A percentile compares a stretch with the other conserved stretches of the same genome.
These are phyloP conservation scores for Macrotyloma uniflorum DNA, from an alignment of 306 rosid species.

Conservation along the genomic window DNA sequence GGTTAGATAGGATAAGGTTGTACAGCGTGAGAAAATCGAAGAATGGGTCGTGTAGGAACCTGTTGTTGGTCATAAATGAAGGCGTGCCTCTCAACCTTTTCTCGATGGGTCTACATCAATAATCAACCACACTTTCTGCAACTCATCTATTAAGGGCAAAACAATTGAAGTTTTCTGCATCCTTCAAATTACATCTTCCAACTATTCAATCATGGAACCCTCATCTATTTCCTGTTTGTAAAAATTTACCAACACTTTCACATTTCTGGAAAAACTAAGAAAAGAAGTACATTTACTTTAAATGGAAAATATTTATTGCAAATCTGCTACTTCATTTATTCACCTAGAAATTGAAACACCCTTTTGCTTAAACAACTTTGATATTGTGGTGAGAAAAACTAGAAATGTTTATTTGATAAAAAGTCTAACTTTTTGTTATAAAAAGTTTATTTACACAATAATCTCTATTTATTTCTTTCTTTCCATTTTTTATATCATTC, in stretches of 20 bases:
- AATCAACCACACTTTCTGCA: background rate
- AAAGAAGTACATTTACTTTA: background rate
- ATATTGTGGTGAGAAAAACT: too few relatives aligned
- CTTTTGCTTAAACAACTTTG: too few relatives aligned
- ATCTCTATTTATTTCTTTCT: background rate
- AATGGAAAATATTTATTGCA: conserved; percentile 35
- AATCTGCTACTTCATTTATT: conserved; percentile 36
- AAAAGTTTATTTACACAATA: background rate
- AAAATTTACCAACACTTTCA: background rate
- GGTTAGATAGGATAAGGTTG: conserved; percentile 18
- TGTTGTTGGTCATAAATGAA: conserved; percentile 13
- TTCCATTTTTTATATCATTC: background rate
- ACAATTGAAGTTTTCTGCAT: background rate
- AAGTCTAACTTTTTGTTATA: background rate
- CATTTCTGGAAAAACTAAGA: background rate
- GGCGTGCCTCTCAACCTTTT: conserved; percentile 24
- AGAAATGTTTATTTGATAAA: too few relatives aligned
- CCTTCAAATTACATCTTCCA: background rate
- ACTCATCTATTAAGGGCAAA: conserved; percentile 18
- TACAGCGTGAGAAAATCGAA: too few relatives aligned
- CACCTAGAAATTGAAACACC: conserved; percentile 29
- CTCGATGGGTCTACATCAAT: conserved; percentile 17
- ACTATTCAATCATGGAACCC: background rate
- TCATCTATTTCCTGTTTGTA: too few relatives aligned
- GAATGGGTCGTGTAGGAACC: too few relatives aligned